A percentile compares a stretch with the other conserved stretches of the same genome.
phyloP scores from a whole-genome alignment of 257 asterid genomes.

The Primulina huaijiensis region DNA sequence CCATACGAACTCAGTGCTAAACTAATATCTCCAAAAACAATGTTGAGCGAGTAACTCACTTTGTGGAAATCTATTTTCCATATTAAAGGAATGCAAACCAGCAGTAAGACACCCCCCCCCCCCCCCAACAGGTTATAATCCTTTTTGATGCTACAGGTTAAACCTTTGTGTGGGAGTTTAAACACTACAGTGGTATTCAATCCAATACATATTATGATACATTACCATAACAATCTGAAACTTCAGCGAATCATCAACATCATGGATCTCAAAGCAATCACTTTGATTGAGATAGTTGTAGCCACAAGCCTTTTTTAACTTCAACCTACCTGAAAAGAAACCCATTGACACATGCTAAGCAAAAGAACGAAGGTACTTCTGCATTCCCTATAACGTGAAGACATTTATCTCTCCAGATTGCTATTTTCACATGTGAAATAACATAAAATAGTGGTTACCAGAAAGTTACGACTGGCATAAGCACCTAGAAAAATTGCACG shows the following conservation, averaged over 20 bases:
- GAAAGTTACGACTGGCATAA: background rate
- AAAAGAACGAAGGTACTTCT: slow-evolving; percentile 5
- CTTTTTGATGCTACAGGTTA: background rate
- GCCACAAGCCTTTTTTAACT: slow-evolving; percentile 59
- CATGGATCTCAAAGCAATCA: slow-evolving; percentile 58
- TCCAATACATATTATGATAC: too few relatives aligned
- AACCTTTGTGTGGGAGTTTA: background rate
- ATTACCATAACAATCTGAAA: slow-evolving; percentile 44
- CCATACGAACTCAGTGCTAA: slow-evolving; percentile 19
- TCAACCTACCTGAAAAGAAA: slow-evolving; percentile 60
- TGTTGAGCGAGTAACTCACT: background rate
- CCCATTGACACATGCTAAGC: slow-evolving; percentile 19
- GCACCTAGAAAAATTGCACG: background rate
- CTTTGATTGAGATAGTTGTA: slow-evolving; percentile 81
- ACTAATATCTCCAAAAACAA: background rate
- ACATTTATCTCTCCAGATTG: background rate
- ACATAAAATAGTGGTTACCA: background rate
- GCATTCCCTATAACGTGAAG: background rate
- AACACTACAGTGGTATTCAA: background rate
- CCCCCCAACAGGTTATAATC: background rate
- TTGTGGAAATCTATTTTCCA: background rate
- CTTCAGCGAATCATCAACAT: slow-evolving; percentile 62
- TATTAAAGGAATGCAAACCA: background rate
- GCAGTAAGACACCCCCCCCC: background rate
- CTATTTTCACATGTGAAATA: background rate